Percentiles rank a stretch among this genome's conserved stretches.
phyloP scores from a whole-genome alignment of 495 filamentous ascomycete genomes.

The Friedmanniomyces simplex region DNA sequence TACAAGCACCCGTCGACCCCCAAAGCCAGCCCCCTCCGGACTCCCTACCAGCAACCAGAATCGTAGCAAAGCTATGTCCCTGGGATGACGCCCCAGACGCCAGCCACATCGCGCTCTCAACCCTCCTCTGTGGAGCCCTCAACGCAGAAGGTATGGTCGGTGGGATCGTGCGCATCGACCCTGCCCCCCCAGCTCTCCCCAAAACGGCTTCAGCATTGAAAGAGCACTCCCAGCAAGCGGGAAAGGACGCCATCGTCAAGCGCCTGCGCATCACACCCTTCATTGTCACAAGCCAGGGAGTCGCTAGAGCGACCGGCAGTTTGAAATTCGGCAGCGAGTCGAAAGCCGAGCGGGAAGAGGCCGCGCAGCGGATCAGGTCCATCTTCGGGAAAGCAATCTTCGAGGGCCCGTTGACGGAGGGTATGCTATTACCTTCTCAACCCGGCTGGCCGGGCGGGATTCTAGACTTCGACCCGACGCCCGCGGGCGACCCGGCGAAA shows the following conservation, averaged over 20 bases:
- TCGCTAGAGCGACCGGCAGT: slow-evolving; percentile 45
- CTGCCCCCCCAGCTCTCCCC: slow-evolving; percentile 50
- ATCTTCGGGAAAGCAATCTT: slow-evolving; percentile 44
- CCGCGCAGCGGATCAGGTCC: slow-evolving; percentile 44
- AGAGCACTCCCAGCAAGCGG: slow-evolving; percentile 29
- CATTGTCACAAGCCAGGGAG: slow-evolving; percentile 37
- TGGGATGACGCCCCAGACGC: slow-evolving; percentile 86
- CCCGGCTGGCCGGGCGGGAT: slow-evolving; percentile 65
- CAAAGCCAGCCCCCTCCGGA: slow-evolving; percentile 44
- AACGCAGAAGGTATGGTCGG: slow-evolving; percentile 64
- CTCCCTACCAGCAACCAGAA: slow-evolving; percentile 50
- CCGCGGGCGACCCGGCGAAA: slow-evolving; percentile 21
- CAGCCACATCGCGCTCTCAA: slow-evolving; percentile 66
- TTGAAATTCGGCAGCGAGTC: slow-evolving; percentile 85
- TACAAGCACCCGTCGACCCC: slow-evolving; percentile 65
- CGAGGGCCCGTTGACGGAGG: slow-evolving; percentile 80
- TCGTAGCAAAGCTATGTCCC: slow-evolving; percentile 61
- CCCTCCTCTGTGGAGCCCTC: slow-evolving; percentile 59
- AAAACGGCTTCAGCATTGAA: slow-evolving; percentile 38
- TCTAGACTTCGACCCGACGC: slow-evolving; percentile 57
- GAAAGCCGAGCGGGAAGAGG: slow-evolving; percentile 60
- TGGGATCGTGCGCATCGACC: slow-evolving; percentile 76
- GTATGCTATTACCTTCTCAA: slow-evolving; percentile 54
- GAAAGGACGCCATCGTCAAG: slow-evolving; percentile 28
- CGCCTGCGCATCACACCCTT: slow-evolving; percentile 72